Evolutionary conservation across 1,139 yeast genomes (phyloP).

Genomic region (Geotrichum fermentans): DNA sequence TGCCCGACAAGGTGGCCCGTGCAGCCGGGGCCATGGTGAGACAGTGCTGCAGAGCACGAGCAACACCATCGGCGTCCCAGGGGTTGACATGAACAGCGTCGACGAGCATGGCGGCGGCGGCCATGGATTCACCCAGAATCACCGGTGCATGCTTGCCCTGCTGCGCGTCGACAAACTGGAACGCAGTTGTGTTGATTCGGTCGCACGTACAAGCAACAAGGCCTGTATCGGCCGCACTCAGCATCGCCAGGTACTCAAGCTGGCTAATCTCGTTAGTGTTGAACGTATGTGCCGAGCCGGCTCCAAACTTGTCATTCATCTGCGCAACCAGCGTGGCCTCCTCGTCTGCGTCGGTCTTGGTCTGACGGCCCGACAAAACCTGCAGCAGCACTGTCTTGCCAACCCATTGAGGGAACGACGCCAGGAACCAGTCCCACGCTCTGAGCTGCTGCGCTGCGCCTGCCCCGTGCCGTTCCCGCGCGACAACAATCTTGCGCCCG

Average conservation of each 20-base stretch:
- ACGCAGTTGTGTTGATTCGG: constrained; percentile 93
- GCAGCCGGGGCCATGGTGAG: constrained; percentile 43
- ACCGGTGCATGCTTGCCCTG: constrained; percentile 62
- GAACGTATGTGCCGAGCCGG: constrained; percentile 78
- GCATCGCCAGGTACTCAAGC: constrained; percentile 81
- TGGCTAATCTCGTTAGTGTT: constrained; percentile 34
- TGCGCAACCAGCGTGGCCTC: constrained; percentile 69
- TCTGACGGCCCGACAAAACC: constrained; percentile 53
- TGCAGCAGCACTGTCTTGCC: constrained; percentile 53
- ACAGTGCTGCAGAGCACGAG: constrained; percentile 71
- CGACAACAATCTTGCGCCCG: constrained; percentile 84
- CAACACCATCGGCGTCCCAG: constrained; percentile 72
- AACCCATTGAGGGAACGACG: constrained; percentile 65
- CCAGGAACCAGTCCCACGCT: constrained; percentile 92
- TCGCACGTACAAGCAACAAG: constrained; percentile 87
- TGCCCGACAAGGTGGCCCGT: constrained; percentile 34
- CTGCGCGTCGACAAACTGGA: constrained; percentile 89
- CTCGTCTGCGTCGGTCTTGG: constrained; percentile 92
- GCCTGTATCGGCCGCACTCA: constrained; percentile 86
- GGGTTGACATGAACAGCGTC: constrained; percentile 90
- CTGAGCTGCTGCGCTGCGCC: constrained; percentile 64
- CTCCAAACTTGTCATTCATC: constrained; percentile 81
- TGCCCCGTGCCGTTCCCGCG: constrained; percentile 61
- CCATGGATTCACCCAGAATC: constrained; percentile 74
- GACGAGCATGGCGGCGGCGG: constrained; percentile 73